Conservation (phyloP, 225 moss, liverwort and hornwort genomes). For the Polytrichum formosum region DNA sequence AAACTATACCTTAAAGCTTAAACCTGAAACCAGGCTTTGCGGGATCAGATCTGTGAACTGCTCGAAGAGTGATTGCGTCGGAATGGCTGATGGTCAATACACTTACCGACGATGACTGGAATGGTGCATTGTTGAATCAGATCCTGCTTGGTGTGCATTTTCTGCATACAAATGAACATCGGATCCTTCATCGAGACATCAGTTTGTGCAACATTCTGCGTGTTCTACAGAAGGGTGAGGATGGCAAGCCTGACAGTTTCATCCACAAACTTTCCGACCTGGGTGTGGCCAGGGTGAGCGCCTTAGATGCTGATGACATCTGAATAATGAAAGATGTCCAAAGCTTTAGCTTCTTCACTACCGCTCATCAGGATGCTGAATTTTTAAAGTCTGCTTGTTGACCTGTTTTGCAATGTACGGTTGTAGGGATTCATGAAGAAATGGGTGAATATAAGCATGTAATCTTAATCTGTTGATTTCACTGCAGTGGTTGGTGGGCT, state of each 20-base stretch:
- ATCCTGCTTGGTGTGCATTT: conserved; percentile 3
- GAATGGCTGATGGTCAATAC: conserved; percentile 2
- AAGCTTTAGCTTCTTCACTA: background rate
- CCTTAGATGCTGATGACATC: background rate
- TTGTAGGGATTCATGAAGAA: no score
- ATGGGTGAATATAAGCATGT: no score
- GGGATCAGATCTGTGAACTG: background rate
- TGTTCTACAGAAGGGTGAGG: conserved; percentile 4
- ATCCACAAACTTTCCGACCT: conserved; percentile 4
- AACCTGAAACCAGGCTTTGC: background rate
- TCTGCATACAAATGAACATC: conserved; percentile 4
- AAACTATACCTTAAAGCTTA: background rate
- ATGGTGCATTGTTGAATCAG: conserved; percentile 4
- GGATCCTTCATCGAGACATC: conserved; percentile 5
- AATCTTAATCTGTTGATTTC: background rate
- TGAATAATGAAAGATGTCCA: conserved; percentile 3
- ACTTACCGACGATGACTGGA: background rate
- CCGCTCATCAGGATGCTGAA: background rate
- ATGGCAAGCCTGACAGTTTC: conserved; percentile 6
- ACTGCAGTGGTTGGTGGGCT: background rate
- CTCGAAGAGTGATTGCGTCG: conserved; percentile 4
- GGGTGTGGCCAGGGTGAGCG: conserved; percentile 6
- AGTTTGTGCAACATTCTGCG: conserved; percentile 4
- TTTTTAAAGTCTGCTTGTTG: background rate
- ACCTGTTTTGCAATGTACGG: no score